These are phyloP conservation scores for Zhuliangozyma parablackwelliae DNA, from an alignment of 1,139 yeast species.

Conservation along the genomic window DNA sequence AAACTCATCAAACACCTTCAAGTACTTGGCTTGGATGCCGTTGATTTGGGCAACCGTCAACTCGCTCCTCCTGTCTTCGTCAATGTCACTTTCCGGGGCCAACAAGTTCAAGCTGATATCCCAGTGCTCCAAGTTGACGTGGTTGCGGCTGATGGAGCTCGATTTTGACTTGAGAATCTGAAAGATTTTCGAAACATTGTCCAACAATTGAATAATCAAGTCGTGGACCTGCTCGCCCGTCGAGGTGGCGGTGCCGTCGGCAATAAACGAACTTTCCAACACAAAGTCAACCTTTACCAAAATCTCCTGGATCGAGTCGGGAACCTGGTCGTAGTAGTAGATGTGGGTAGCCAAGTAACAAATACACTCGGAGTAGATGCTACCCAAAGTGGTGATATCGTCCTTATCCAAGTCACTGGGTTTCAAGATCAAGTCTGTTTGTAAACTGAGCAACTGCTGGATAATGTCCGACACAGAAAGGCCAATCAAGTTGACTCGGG, in stretches of 20 bases:
- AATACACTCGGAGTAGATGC: conserved; percentile 44
- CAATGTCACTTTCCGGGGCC: conserved; percentile 23
- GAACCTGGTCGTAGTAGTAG: conserved; percentile 73
- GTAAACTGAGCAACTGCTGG: conserved; percentile 58
- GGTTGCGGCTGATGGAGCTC: conserved; percentile 35
- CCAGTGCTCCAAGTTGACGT: conserved; percentile 43
- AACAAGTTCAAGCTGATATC: conserved; percentile 34
- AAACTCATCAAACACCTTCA: conserved; percentile 31
- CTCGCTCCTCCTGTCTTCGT: conserved; percentile 8
- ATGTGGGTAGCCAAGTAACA: conserved; percentile 66
- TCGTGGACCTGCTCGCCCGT: conserved; percentile 16
- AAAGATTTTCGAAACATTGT: conserved; percentile 31
- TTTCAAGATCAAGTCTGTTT: conserved; percentile 42
- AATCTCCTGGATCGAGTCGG: conserved; percentile 67
- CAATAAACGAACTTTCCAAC: conserved; percentile 20
- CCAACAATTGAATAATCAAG: conserved; percentile 28
- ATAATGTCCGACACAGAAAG: conserved; percentile 81
- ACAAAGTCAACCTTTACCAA: conserved; percentile 36
- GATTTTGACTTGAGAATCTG: conserved; percentile 24
- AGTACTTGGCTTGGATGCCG: conserved; percentile 29
- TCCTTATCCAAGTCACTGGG: conserved; percentile 16
- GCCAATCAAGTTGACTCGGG: conserved; percentile 83
- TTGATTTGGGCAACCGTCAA: conserved; percentile 23
- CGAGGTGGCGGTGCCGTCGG: conserved; percentile 7
- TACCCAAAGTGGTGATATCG: conserved; percentile 23